Evolutionary conservation across 78 protist species (phyloP), one percentile per base, ranked within the genome.

Genomic region (Guillardia theta): DNA sequence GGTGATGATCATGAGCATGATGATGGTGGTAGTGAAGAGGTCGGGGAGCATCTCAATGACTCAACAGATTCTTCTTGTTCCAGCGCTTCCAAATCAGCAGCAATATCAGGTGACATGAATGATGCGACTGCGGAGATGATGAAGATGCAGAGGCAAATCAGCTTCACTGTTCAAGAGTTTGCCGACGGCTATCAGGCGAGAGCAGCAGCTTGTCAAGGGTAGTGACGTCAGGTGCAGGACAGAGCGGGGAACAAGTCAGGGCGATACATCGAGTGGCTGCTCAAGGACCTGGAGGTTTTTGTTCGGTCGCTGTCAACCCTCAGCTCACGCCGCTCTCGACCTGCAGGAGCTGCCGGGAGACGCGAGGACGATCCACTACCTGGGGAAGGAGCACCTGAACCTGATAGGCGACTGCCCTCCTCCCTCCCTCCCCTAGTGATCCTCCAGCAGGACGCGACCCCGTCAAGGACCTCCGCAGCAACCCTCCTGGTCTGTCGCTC

Each of bases 211-310:
- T n/a, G n/a, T n/a, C n/a, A n/a, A n/a, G n/a, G n/a, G 58, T 50
- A 15, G 58, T 10, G 58, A 6, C 39, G 70, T 3, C 46, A 43
- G 45, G 33, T 15, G 33, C 41, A 18, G 41, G 9, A 0, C 83
- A 24, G 83, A 24, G 83, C 83, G n/a, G 83, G 83, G 45, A 70
- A 70, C 83, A 70, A 70, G 41, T 70, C 83, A 33, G 83, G 83
- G 45, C 83, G 83, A 24, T 70, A 70, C 41, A 70, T 70, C 10
- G 83, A 70, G 46, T 70, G 83, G 83, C 83, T 70, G 45, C 83
- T 70, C 5, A 4, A 70, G 6, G 83, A 70, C 6, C 83, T 70
- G 1, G 83, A 70, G 41, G 83, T n/a, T n/a, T n/a, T n/a, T n/a
- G n/a, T n/a, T n/a, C 10, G 30, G 15, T 10, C 58, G 58, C 58